phyloP scores from a whole-genome alignment of 495 filamentous ascomycete species.

The Amorphotheca resinae region DNA sequence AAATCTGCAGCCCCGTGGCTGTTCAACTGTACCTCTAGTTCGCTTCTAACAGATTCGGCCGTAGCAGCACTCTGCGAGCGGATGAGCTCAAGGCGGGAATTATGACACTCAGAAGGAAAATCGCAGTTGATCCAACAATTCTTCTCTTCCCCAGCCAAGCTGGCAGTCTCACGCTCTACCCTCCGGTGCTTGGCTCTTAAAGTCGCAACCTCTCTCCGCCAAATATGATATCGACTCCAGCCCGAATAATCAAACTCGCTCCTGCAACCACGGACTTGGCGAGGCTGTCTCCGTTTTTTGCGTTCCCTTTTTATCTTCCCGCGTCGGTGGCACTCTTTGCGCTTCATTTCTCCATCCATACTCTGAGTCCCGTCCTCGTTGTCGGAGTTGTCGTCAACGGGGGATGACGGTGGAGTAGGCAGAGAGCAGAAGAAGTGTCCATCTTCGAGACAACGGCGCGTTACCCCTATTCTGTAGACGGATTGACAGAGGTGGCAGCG shows the following conservation, averaged over 20 bases:
- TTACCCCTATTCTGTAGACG: constrained; percentile 29
- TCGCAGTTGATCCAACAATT: constrained; percentile 33
- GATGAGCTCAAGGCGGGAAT: constrained; percentile 9
- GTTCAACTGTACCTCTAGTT: too few species aligned
- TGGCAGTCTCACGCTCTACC: background rate
- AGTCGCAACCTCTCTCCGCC: constrained; percentile 22
- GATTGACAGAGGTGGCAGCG: constrained; percentile 29
- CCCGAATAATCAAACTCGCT: constrained; percentile 32
- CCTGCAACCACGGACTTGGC: constrained; percentile 14
- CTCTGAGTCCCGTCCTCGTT: too few species aligned
- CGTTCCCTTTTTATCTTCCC: too few species aligned
- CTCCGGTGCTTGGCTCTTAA: background rate
- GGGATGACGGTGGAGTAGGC: constrained; percentile 4
- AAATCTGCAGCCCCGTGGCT: too few species aligned
- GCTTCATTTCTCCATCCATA: too few species aligned
- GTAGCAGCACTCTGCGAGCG: too few species aligned
- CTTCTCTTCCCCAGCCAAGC: background rate
- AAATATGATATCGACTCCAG: constrained; percentile 28
- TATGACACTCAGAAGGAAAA: constrained; percentile 30
- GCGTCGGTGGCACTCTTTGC: too few species aligned
- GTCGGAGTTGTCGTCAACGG: too few species aligned
- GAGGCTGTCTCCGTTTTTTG: constrained; percentile 15
- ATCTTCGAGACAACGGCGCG: constrained; percentile 33
- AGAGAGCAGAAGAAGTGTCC: constrained; percentile 28
- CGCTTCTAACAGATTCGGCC: too few species aligned